Conservation (phyloP, 768 basidiomycete genomes). For the Phlegmacium glaucopus region DNA sequence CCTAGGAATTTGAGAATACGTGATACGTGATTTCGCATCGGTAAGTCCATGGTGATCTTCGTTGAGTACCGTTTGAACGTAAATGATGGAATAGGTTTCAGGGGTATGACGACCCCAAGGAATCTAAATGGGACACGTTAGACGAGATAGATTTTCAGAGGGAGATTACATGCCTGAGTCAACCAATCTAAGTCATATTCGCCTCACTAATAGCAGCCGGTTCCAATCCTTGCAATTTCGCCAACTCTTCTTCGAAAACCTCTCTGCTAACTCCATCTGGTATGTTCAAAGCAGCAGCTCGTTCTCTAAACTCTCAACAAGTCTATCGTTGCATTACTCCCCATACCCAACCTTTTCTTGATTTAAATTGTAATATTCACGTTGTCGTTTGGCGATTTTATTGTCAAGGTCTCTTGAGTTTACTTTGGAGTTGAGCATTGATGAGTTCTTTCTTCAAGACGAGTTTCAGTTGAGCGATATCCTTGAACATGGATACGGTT, state of each 20-base stretch:
- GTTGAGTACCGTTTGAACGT: conserved; percentile 82
- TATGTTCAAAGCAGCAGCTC: conserved; percentile 81
- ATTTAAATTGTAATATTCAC: conserved; percentile 98
- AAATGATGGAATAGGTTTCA: conserved; percentile 87
- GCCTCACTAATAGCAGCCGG: conserved; percentile 92
- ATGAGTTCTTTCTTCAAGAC: conserved; percentile 98
- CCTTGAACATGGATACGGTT: too few relatives aligned
- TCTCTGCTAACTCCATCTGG: conserved; percentile 83
- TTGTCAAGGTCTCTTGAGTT: conserved; percentile 89
- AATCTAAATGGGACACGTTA: conserved; percentile 44
- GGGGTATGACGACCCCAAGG: conserved; percentile 96
- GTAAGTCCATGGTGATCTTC: conserved; percentile 93
- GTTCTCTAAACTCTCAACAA: conserved; percentile 89
- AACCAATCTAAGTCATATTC: conserved; percentile 94
- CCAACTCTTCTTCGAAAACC: conserved; percentile 96
- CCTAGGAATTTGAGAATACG: conserved; percentile 96
- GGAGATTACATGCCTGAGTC: conserved; percentile 69
- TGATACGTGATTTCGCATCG: conserved; percentile 85
- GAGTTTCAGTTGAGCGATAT: too few relatives aligned
- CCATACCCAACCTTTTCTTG: conserved; percentile 95
- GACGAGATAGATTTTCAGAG: not conserved
- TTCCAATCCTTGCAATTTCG: conserved; percentile 85
- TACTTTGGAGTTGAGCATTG: conserved; percentile 92
- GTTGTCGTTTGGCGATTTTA: conserved; percentile 92
- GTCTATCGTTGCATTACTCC: conserved; percentile 90